Base-by-base conservation (phyloP, 768 basidiomycete genomes). In the Russula griseocarnosa region DNA sequence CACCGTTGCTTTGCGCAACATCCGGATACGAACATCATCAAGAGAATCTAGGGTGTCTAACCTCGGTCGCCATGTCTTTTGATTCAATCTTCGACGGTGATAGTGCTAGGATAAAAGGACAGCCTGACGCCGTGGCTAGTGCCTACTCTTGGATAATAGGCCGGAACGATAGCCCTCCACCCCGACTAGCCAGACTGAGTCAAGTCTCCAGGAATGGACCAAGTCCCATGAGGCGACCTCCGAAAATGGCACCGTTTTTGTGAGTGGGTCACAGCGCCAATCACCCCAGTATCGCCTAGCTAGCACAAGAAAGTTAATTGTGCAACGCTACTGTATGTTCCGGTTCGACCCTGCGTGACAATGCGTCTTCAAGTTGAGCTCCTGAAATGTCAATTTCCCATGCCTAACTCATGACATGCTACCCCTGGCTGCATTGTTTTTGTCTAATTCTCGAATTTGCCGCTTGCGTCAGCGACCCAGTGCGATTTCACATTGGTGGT, bases 401-500 rank as follows among this genome's bases (percentile, higher is more conserved):
- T 20, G 34, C 22, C 34, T 54, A 16, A 18, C 18, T 13, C 10
- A n/a, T 32, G 47, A 18, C 32, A 1, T 60, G 13, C 38, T 38
- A 9, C 44, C 46, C 63, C 53, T 55, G 58, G 30, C 22, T 28
- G 11, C 40, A 18, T 26, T 26, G 13, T 50, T 60, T 63, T 50
- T 8, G 36, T 7, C 13, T 14, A 28, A 55, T 59, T 59, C 34
- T 59, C 52, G 44, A 40, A 49, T 38, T 54, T 47, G 1, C 52
- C 9, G 1, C 46, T 46, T 34, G 62, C 6, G 32, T 50, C 55
- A n/a, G 38, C 22, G 20, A 46, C 13, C 9, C 14, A 44, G 28
- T 32, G 9, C 24, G 16, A 24, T 53, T 38, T 30, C 44, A 56
- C 3, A 28, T 34, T n/a, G 10, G 38, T 28, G 34, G 34, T 1